Evolutionary conservation across 176 grass and related monocot species (phyloP).

Genomic region (Aechmea fasciata): DNA sequence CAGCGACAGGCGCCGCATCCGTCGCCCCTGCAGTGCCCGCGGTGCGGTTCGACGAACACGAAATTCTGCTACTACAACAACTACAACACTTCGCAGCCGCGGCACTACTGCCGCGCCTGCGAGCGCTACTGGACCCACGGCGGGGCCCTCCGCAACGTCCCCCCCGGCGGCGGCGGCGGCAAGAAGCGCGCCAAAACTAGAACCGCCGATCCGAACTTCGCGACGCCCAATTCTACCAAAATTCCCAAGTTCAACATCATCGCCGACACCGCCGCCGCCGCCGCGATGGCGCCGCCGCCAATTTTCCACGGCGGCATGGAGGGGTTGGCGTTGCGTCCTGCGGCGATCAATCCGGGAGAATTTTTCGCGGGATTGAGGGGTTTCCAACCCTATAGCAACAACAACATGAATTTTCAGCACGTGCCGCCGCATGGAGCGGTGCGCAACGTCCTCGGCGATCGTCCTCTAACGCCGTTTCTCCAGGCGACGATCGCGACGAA

Average conservation of each 20-base stretch:
- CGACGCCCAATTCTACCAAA: too few species aligned
- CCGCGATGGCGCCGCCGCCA: background rate
- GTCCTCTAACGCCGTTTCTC: too few species aligned
- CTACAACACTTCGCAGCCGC: constrained; percentile 67
- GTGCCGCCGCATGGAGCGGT: background rate
- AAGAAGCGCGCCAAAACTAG: background rate
- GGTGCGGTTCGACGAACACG: constrained; percentile 20
- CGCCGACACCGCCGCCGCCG: background rate
- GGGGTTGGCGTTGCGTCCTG: background rate
- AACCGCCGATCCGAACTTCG: background rate
- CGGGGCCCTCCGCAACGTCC: background rate
- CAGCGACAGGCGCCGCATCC: background rate
- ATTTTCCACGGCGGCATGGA: background rate
- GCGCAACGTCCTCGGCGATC: too few species aligned
- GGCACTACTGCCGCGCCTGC: constrained; percentile 8
- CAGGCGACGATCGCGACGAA: too few species aligned
- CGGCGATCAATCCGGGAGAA: background rate
- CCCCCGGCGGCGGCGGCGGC: background rate
- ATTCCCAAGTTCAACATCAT: background rate
- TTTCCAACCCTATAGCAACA: background rate
- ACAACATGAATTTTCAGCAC: background rate
- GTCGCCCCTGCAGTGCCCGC: background rate
- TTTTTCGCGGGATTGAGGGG: background rate
- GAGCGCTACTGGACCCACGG: background rate
- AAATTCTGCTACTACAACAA: constrained; percentile 99